Conservation (phyloP, 1,284 basidiomycete genomes). For the Trichosporon sp. region DNA sequence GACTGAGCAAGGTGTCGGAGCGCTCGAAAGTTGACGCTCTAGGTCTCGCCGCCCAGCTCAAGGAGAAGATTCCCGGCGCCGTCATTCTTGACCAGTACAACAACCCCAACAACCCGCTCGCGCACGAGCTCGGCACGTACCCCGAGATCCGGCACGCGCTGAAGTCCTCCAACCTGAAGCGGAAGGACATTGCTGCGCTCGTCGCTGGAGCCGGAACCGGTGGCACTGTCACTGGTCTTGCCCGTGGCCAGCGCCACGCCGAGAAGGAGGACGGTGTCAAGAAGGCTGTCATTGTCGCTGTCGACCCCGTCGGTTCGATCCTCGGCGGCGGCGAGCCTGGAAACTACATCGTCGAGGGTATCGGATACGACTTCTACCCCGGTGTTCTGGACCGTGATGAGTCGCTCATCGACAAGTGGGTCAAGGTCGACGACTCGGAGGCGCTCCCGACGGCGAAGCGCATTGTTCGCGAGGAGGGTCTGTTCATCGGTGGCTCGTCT, state of each 20-base stretch:
- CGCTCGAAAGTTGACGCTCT: constrained; percentile 36
- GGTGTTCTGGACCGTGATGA: constrained; percentile 62
- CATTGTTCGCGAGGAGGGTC: constrained; percentile 81
- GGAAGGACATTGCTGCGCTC: constrained; percentile 73
- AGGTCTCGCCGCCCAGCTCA: constrained; percentile 80
- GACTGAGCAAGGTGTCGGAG: background rate
- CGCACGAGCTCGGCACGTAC: constrained; percentile 83
- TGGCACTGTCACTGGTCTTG: constrained; percentile 87
- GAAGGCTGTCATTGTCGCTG: constrained; percentile 67
- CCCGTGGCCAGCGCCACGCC: constrained; percentile 74
- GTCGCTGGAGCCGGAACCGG: constrained; percentile 93
- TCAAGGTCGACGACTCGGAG: constrained; percentile 82
- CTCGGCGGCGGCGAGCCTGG: constrained; percentile 66
- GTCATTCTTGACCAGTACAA: constrained; percentile 90
- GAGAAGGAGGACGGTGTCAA: constrained; percentile 33
- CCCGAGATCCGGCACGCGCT: constrained; percentile 73
- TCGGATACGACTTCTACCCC: constrained; percentile 85
- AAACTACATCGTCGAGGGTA: constrained; percentile 85
- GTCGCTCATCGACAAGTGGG: constrained; percentile 67
- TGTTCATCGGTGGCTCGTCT: constrained; percentile 88
- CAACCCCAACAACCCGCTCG: constrained; percentile 76
- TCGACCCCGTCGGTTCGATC: constrained; percentile 92
- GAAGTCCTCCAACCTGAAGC: constrained; percentile 48
- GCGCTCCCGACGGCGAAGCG: constrained; percentile 74
- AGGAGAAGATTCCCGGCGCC: constrained; percentile 76